Conservation (phyloP, 768 basidiomycete genomes). For the Termitomyces sp. region DNA sequence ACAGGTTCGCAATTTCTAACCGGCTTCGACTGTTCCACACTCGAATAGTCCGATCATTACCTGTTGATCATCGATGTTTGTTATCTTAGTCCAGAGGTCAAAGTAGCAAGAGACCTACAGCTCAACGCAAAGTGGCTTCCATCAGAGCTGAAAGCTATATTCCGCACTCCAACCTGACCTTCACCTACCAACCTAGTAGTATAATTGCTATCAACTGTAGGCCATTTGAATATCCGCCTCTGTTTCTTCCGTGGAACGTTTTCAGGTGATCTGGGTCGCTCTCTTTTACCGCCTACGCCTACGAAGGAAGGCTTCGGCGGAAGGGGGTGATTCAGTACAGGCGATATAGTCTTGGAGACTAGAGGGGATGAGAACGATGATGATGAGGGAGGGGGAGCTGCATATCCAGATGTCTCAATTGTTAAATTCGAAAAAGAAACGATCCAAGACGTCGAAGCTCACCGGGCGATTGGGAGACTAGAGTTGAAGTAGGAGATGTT, state of each 20-base stretch:
- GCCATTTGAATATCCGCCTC: slow-evolving; percentile 42
- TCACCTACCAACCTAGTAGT: slow-evolving; percentile 40
- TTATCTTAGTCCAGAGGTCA: background rate
- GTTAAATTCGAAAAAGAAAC: background rate
- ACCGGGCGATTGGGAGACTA: slow-evolving; percentile 9
- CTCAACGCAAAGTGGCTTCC: slow-evolving; percentile 54
- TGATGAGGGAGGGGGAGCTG: slow-evolving; percentile 3
- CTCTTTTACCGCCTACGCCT: slow-evolving; percentile 38
- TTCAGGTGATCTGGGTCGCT: slow-evolving; percentile 22
- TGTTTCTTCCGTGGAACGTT: slow-evolving; percentile 23
- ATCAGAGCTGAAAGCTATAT: slow-evolving; percentile 48
- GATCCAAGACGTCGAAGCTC: background rate
- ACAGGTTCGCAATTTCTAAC: slow-evolving; percentile 53
- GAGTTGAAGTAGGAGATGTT: slow-evolving; percentile 9
- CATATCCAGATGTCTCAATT: background rate
- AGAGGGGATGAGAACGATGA: slow-evolving; percentile 6
- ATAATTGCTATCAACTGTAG: slow-evolving; percentile 36
- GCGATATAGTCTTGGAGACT: slow-evolving; percentile 1
- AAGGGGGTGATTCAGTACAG: slow-evolving; percentile 23
- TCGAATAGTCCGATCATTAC: slow-evolving; percentile 57
- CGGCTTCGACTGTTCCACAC: slow-evolving; percentile 52
- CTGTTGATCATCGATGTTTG: slow-evolving; percentile 24
- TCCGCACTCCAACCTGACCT: slow-evolving; percentile 41
- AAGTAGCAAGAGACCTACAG: slow-evolving; percentile 36
- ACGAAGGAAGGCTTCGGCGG: slow-evolving; percentile 28